Conservation (phyloP, 2,329 filamentous ascomycete species). For the Fusarium sp. region DNA sequence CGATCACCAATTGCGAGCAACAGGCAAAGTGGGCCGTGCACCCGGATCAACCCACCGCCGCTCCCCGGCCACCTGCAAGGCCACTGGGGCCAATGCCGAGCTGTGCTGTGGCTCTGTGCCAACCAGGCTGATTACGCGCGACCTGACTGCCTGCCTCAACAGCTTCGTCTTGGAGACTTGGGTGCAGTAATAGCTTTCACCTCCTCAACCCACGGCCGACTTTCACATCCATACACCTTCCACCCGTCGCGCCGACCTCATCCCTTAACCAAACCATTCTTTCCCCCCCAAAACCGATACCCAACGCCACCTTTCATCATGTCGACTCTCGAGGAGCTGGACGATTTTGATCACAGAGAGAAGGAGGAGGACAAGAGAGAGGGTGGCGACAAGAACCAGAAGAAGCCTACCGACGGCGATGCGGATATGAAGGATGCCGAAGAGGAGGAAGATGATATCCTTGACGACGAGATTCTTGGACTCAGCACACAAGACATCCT, state of each 20-base stretch:
- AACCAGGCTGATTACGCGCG: conserved; percentile 45
- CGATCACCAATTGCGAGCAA: conserved; percentile 19
- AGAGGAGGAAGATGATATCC: conserved; percentile 75
- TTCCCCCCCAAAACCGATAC: not conserved
- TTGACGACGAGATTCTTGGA: conserved; percentile 92
- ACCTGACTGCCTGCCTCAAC: conserved; percentile 43
- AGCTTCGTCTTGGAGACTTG: conserved; percentile 35
- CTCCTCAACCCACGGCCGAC: conserved; percentile 17
- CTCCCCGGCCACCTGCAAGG: conserved; percentile 22
- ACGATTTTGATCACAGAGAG: conserved; percentile 82
- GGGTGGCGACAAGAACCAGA: conserved; percentile 47
- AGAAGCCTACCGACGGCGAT: conserved; percentile 70
- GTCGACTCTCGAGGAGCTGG: conserved; percentile 92
- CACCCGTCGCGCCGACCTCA: not conserved
- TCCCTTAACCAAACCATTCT: not conserved
- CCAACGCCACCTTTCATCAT: conserved; percentile 57
- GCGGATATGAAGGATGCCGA: conserved; percentile 90
- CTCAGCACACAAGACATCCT: conserved; percentile 94
- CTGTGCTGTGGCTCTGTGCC: conserved; percentile 20
- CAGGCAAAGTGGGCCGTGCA: conserved; percentile 26
- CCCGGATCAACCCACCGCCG: conserved; percentile 41
- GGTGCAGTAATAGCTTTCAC: conserved; percentile 28
- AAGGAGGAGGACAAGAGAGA: conserved; percentile 70
- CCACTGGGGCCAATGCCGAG: conserved; percentile 27
- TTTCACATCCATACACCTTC: not conserved